These are phyloP conservation scores for Raphanus hybrid DNA, from an alignment of 441 rosid genomes.

Conservation along the genomic window DNA sequence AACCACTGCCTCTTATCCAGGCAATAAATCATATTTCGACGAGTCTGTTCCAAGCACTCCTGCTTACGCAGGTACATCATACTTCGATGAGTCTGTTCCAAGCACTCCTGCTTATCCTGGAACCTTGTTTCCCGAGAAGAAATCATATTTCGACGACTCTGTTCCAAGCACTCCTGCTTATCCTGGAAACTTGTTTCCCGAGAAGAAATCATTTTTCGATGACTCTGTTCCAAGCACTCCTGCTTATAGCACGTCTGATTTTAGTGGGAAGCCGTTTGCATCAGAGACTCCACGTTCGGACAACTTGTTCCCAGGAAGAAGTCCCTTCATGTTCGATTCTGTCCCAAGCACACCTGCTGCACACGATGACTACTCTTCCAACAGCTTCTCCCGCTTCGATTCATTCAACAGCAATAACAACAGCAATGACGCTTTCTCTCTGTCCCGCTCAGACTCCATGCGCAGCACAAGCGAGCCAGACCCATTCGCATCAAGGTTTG, in stretches of 20 bases:
- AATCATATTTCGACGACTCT: constrained; percentile 57
- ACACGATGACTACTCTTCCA: constrained; percentile 63
- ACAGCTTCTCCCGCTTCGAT: constrained; percentile 87
- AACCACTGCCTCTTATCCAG: constrained; percentile 37
- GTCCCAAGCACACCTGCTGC: constrained; percentile 82
- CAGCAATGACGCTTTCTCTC: constrained; percentile 48
- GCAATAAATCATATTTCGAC: constrained; percentile 39
- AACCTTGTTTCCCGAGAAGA: constrained; percentile 35
- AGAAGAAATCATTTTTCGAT: not conserved
- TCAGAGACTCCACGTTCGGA: constrained; percentile 51
- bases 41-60: constrained; percentile 88
- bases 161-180: constrained; percentile 72
- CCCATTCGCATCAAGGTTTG: constrained; percentile 45
- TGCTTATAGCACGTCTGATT: constrained; percentile 48
- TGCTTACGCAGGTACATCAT: constrained; percentile 45
- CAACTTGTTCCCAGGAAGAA: constrained; percentile 56
- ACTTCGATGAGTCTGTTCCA: constrained; percentile 69
- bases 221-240: constrained; percentile 1
- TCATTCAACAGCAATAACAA: constrained; percentile 59
- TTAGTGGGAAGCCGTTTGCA: constrained; percentile 52
- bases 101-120: constrained; percentile 65
- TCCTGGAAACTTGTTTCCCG: constrained; percentile 2
- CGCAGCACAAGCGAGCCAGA: constrained; percentile 62
- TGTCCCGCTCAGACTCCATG: constrained; percentile 58
- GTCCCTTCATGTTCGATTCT: constrained; percentile 63